Evolutionary conservation across 768 basidiomycete species (phyloP).

Genomic region (Nidularia pulvinata): DNA sequence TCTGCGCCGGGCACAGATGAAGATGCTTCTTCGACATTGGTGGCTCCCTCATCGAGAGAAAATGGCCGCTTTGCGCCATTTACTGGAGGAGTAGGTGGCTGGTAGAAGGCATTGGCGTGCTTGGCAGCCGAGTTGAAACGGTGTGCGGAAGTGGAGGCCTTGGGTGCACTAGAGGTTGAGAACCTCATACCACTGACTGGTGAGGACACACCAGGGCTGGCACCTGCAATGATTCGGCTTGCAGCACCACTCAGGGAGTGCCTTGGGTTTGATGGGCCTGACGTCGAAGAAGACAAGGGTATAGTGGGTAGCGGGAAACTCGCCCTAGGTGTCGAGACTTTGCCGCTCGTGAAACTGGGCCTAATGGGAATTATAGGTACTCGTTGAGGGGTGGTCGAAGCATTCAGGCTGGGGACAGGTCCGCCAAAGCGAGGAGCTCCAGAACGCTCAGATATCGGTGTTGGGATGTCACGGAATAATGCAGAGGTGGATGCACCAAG

Average conservation of each 20-base stretch:
- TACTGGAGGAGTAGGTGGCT: slow-evolving; percentile 37
- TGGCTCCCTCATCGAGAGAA: slow-evolving; percentile 5
- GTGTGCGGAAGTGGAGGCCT: slow-evolving; percentile 14
- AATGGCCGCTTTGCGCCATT: slow-evolving; percentile 31
- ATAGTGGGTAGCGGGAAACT: slow-evolving; percentile 18
- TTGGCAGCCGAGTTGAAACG: slow-evolving; percentile 50
- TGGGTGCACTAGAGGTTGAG: slow-evolving; percentile 8
- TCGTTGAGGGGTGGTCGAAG: slow-evolving; percentile 12
- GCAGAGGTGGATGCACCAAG: slow-evolving; percentile 17
- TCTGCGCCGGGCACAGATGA: slow-evolving; percentile 9
- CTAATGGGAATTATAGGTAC: slow-evolving; percentile 17
- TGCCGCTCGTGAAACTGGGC: slow-evolving; percentile 9
- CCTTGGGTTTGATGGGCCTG: slow-evolving; percentile 13
- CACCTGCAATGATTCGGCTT: slow-evolving; percentile 15
- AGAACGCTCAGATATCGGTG: slow-evolving; percentile 22
- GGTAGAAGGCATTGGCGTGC: slow-evolving; percentile 68
- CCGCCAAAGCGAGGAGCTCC: slow-evolving; percentile 35
- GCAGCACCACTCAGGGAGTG: slow-evolving; percentile 22
- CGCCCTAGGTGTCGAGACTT: slow-evolving; percentile 21
- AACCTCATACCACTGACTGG: slow-evolving; percentile 26
- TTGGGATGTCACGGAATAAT: slow-evolving; percentile 6
- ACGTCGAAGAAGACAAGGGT: slow-evolving; percentile 8
- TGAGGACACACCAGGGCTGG: slow-evolving; percentile 17
- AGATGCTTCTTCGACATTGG: neutral
- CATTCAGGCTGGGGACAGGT: slow-evolving; percentile 12